Evolutionary conservation across 2,329 filamentous ascomycete genomes (phyloP).

Genomic region (Zymoseptoria passerinii): DNA sequence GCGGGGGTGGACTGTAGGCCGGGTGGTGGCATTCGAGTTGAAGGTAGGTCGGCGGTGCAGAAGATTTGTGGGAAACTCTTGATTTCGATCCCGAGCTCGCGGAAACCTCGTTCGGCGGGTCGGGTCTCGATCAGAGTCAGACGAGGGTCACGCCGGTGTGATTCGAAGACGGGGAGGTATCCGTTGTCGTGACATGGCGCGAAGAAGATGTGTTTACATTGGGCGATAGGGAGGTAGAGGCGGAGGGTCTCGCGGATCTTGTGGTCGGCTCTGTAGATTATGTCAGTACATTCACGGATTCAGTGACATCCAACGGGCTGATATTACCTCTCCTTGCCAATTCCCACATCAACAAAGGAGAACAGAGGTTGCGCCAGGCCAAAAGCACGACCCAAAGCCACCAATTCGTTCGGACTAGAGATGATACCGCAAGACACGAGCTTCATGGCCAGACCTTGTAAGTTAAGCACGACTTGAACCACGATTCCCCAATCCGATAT

Average conservation of each 20-base stretch:
- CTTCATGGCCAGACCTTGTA: constrained; percentile 38
- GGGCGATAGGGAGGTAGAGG: constrained; percentile 38
- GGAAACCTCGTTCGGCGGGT: constrained; percentile 35
- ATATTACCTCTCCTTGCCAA: constrained; percentile 33
- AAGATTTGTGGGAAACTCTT: constrained; percentile 37
- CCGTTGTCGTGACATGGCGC: constrained; percentile 42
- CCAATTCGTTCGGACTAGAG: constrained; percentile 32
- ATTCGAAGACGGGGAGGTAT: constrained; percentile 36
- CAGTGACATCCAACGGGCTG: background rate
- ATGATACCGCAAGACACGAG: constrained; percentile 36
- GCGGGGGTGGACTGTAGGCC: constrained; percentile 1
- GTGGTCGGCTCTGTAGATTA: constrained; percentile 34
- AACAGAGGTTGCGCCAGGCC: constrained; percentile 38
- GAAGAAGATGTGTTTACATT: constrained; percentile 40
- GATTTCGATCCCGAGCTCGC: constrained; percentile 34
- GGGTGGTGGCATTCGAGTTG: background rate
- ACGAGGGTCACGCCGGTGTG: constrained; percentile 15
- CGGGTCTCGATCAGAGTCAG: constrained; percentile 41
- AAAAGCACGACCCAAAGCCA: constrained; percentile 38
- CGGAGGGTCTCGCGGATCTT: constrained; percentile 41
- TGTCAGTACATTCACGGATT: background rate
- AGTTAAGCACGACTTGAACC: constrained; percentile 41
- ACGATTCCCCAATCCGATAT: constrained; percentile 38
- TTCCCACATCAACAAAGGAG: constrained; percentile 41
- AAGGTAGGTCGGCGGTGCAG: constrained; percentile 27